These are phyloP conservation scores for Aspergillus sparsus DNA, from an alignment of 495 filamentous ascomycete species.

Conservation along the genomic window DNA sequence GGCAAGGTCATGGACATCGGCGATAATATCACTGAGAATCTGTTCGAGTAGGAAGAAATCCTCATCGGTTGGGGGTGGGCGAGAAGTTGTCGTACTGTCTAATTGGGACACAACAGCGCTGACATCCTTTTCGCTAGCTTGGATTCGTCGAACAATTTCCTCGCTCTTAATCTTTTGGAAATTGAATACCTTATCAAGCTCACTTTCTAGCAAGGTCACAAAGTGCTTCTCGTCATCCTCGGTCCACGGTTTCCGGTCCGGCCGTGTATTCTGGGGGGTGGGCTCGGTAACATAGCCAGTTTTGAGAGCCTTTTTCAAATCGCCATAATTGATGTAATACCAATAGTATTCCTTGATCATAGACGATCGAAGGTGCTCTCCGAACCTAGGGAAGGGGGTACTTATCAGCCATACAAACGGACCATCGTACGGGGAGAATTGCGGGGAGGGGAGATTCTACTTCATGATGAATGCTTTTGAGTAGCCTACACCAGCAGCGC, in stretches of 20 bases:
- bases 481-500: slow-evolving; percentile 7
- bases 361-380: slow-evolving; percentile 89
- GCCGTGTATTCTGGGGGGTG: slow-evolving; percentile 55
- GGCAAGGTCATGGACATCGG: slow-evolving; percentile 96
- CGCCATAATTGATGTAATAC: slow-evolving; percentile 97
- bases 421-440: too few relatives aligned
- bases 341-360: slow-evolving; percentile 93
- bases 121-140: slow-evolving; percentile 83
- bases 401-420: slow-evolving; percentile 2
- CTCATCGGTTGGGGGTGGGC: slow-evolving; percentile 65
- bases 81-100: slow-evolving; percentile 39
- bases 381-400: slow-evolving; percentile 69
- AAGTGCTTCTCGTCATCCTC: slow-evolving; percentile 92
- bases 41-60: slow-evolving; percentile 94
- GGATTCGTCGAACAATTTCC: slow-evolving; percentile 89
- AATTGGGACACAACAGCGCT: slow-evolving; percentile 77
- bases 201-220: slow-evolving; percentile 78
- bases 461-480: slow-evolving; percentile 23
- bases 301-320: slow-evolving; percentile 85
- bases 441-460: slow-evolving; percentile 17
- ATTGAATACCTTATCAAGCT: slow-evolving; percentile 94
- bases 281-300: slow-evolving; percentile 61
- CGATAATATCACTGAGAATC: slow-evolving; percentile 95
- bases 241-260: slow-evolving; percentile 71
- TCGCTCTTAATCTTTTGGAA: slow-evolving; percentile 95